phyloP scores from a whole-genome alignment of 108 stramenopile genomes.

The Bacterosira constricta region DNA sequence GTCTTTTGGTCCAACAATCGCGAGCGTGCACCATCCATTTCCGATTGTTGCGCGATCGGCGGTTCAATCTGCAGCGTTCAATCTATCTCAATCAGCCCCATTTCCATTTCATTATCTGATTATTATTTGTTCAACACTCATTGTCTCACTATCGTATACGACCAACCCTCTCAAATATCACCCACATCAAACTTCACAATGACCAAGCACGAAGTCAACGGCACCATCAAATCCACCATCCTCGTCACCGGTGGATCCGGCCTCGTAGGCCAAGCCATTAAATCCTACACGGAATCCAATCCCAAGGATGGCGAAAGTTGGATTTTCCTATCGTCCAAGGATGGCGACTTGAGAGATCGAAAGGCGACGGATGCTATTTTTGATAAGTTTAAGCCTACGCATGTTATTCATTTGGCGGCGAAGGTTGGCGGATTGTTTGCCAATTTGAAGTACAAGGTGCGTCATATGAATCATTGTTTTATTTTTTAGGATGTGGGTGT shows the following conservation, averaged over 20 bases:
- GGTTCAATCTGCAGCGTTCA: too few relatives aligned
- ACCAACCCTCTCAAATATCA: background rate
- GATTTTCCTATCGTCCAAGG: conserved; percentile 82
- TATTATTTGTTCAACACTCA: background rate
- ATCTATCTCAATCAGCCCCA: background rate
- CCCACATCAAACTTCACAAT: background rate
- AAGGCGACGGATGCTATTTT: conserved; percentile 90
- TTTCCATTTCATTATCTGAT: background rate
- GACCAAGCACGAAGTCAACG: conserved; percentile 24
- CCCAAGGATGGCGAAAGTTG: conserved; percentile 65
- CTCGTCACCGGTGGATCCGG: conserved; percentile 98
- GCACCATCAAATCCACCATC: conserved; percentile 59
- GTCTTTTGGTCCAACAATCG: too few relatives aligned
- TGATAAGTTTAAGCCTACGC: conserved; percentile 93
- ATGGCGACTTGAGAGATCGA: conserved; percentile 85
- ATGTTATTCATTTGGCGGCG: conserved; percentile 98
- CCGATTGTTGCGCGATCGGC: too few relatives aligned
- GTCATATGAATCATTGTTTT: background rate
- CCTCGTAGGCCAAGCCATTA: conserved; percentile 93
- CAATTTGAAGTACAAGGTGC: conserved; percentile 83
- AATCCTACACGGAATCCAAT: conserved; percentile 67
- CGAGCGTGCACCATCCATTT: too few relatives aligned
- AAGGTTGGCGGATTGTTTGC: conserved; percentile 98
- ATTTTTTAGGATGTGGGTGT: background rate
- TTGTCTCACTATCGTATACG: background rate